phyloP scores from a whole-genome alignment of 2,329 filamentous ascomycete species.

The Fusarium penzigii region DNA sequence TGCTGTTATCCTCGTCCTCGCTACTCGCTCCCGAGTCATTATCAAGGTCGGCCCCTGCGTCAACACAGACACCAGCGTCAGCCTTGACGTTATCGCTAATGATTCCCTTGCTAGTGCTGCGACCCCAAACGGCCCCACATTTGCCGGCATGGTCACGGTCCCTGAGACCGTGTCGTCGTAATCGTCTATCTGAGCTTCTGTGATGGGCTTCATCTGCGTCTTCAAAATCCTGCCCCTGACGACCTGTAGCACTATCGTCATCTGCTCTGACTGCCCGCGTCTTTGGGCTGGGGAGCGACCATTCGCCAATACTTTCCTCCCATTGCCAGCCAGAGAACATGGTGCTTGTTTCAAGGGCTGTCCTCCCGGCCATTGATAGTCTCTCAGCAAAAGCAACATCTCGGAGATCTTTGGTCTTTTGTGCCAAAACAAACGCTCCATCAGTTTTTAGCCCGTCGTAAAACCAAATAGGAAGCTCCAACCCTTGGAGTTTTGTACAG shows the following conservation, averaged over 20 bases:
- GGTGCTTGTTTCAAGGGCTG: constrained; percentile 11
- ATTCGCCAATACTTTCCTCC: constrained; percentile 45
- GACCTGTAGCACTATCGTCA: no score
- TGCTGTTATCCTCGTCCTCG: constrained; percentile 11
- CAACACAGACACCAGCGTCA: not conserved
- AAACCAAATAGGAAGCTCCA: constrained; percentile 35
- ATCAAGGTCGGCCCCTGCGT: not conserved
- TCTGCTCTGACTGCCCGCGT: not conserved
- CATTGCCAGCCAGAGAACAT: constrained; percentile 41
- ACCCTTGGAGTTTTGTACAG: constrained; percentile 40
- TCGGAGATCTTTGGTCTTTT: constrained; percentile 52
- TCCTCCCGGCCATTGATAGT: constrained; percentile 27
- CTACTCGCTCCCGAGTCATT: constrained; percentile 8
- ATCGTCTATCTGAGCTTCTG: not conserved
- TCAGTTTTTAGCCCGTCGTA: constrained; percentile 44
- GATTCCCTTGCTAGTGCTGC: not conserved
- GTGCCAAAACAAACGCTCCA: constrained; percentile 52
- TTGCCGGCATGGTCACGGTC: not conserved
- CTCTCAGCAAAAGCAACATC: constrained; percentile 57
- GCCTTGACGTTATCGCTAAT: constrained; percentile 7
- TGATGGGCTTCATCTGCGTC: not conserved
- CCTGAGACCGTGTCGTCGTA: not conserved
- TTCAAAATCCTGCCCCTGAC: not conserved
- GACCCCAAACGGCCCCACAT: not conserved
- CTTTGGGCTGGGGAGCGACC: constrained; percentile 32